Conservation (phyloP, 176 grass and related monocot genomes). For the Saccharum spontaneum region DNA sequence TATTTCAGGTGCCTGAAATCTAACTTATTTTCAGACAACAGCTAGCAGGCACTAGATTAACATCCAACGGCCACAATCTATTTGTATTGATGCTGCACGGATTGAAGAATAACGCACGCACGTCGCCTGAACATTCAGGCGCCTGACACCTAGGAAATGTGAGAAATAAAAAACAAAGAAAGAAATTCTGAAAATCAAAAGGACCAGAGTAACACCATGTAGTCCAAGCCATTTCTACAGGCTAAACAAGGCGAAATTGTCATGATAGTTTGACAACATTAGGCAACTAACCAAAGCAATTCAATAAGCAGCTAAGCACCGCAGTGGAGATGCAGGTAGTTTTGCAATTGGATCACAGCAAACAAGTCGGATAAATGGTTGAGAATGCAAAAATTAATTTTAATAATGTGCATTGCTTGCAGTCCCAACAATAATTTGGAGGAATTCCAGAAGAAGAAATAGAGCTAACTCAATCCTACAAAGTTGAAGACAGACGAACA, state of each 20-base stretch:
- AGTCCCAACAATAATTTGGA: background rate
- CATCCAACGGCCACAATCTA: no score
- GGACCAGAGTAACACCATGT: background rate
- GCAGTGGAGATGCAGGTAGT: background rate
- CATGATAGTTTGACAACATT: background rate
- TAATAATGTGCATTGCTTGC: background rate
- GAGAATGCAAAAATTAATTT: background rate
- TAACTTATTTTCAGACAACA: no score
- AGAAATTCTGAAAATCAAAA: background rate
- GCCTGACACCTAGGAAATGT: no score
- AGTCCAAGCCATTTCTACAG: background rate
- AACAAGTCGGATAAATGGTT: background rate
- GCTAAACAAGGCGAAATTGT: background rate
- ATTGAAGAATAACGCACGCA: no score
- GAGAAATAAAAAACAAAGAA: background rate
- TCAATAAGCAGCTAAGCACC: background rate
- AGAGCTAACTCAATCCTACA: background rate
- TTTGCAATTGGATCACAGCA: background rate
- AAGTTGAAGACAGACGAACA: background rate
- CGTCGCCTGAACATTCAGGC: no score
- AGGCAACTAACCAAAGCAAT: background rate
- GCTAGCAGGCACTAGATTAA: no score
- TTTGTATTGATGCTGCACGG: no score
- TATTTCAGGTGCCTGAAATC: no score
- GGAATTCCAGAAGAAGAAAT: background rate